Evolutionary conservation across 2,329 filamentous ascomycete genomes (phyloP).

Genomic region (Dactylellina cionopaga): DNA sequence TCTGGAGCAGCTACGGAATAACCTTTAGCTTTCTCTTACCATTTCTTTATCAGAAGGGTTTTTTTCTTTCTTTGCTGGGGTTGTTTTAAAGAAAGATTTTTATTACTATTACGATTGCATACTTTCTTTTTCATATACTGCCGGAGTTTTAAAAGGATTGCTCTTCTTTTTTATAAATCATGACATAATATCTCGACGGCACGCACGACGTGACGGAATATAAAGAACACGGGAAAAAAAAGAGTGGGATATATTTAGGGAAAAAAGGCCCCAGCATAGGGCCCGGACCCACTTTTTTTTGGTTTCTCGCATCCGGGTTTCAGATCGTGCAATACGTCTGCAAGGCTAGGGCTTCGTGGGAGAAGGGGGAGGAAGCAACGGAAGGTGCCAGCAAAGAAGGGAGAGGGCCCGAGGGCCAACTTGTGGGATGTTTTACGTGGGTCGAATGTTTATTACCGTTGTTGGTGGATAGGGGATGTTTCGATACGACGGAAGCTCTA

Average conservation of each 20-base stretch:
- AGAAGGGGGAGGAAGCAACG: neutral
- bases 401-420: too few relatives aligned
- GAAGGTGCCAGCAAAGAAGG: neutral
- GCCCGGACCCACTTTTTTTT: neutral
- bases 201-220: neutral
- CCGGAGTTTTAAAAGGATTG: neutral
- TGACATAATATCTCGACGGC: neutral
- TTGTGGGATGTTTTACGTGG: constrained; percentile 2
- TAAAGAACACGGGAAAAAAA: neutral
- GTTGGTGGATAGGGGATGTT: neutral
- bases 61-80: neutral
- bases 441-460: neutral
- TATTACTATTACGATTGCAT: neutral
- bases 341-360: neutral
- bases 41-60: neutral
- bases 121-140: neutral
- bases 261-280: neutral
- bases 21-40: too few relatives aligned
- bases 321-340: neutral
- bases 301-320: constrained; percentile 5
- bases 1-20: constrained; percentile 72
- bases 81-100: neutral
- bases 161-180: constrained; percentile 8
- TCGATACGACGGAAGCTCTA: neutral
- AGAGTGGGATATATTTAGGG: constrained; percentile 12